phyloP scores from a whole-genome alignment of 139 green algal genomes.

The Chlamydomonas eustigma region DNA sequence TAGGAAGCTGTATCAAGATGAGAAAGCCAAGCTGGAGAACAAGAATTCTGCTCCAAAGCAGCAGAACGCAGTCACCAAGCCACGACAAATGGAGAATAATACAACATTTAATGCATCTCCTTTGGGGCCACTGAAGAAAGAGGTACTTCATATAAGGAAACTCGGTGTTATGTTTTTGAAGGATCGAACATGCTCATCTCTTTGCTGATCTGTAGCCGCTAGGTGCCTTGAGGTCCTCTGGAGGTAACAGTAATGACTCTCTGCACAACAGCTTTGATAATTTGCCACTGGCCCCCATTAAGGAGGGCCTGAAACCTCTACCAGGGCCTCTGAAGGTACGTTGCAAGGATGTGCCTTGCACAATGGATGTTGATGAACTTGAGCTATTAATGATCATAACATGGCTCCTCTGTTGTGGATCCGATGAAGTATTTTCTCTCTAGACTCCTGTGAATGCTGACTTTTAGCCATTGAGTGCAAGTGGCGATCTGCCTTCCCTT shows the following conservation, averaged over 20 bases:
- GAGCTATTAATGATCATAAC: no score
- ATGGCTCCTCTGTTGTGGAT: no score
- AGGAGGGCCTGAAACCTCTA: not conserved
- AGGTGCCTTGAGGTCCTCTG: no score
- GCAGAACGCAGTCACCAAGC: not conserved
- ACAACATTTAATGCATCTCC: not conserved
- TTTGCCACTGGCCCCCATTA: not conserved
- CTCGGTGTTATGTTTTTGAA: no score
- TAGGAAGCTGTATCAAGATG: constrained; percentile 51
- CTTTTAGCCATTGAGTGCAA: not conserved
- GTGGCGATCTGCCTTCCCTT: not conserved
- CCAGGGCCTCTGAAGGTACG: not conserved
- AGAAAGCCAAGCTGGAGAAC: constrained; percentile 42
- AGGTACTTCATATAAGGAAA: no score
- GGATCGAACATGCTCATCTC: no score
- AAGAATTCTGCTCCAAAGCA: not conserved
- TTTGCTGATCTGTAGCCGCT: no score
- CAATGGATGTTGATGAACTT: no score
- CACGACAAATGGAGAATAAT: not conserved
- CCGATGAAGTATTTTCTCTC: no score
- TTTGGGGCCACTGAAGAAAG: constrained; percentile 6
- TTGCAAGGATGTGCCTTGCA: no score
- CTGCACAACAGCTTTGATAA: constrained; percentile 8
- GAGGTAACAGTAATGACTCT: constrained; percentile 1
- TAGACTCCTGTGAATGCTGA: no score